phyloP scores from a whole-genome alignment of 495 filamentous ascomycete species.

The Paragyromitra xinjiangensis region DNA sequence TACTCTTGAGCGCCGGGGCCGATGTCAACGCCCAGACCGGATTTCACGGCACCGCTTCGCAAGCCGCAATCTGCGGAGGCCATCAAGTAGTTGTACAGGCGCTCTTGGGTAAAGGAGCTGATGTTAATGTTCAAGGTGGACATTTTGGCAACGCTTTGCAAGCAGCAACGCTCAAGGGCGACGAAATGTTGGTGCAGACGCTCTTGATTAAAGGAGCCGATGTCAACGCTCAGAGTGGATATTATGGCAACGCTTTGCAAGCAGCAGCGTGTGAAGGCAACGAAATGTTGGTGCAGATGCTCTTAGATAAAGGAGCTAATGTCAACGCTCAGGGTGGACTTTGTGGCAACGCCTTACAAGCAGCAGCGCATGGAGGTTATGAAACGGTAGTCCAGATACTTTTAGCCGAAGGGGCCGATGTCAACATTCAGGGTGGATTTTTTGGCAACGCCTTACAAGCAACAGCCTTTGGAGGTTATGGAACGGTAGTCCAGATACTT shows the following conservation, averaged over 20 bases:
- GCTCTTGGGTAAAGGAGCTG: neutral
- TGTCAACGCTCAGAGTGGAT: too few relatives aligned
- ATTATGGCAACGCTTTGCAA: too few relatives aligned
- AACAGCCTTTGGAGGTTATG: too few relatives aligned
- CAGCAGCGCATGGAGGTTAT: neutral
- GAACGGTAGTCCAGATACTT: too few relatives aligned
- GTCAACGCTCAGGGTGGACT: too few relatives aligned
- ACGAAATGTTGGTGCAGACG: too few relatives aligned
- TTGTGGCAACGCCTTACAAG: too few relatives aligned
- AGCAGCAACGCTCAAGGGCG: too few relatives aligned
- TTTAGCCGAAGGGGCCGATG: neutral
- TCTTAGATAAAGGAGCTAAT: too few relatives aligned
- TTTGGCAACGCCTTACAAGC: neutral
- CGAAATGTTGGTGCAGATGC: too few relatives aligned
- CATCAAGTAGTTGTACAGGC: neutral
- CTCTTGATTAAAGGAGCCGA: too few relatives aligned
- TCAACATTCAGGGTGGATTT: neutral
- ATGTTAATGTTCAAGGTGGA: neutral
- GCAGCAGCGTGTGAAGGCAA: too few relatives aligned
- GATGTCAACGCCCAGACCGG: constrained; percentile 1
- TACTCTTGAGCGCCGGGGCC: neutral
- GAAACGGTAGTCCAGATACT: neutral
- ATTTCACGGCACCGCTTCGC: neutral
- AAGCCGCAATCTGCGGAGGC: neutral
- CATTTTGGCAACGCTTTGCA: neutral